Percentiles rank a stretch among this genome's conserved stretches.
Conservation (phyloP, 2,329 filamentous ascomycete genomes). For the Trichophyton benhamiae region DNA sequence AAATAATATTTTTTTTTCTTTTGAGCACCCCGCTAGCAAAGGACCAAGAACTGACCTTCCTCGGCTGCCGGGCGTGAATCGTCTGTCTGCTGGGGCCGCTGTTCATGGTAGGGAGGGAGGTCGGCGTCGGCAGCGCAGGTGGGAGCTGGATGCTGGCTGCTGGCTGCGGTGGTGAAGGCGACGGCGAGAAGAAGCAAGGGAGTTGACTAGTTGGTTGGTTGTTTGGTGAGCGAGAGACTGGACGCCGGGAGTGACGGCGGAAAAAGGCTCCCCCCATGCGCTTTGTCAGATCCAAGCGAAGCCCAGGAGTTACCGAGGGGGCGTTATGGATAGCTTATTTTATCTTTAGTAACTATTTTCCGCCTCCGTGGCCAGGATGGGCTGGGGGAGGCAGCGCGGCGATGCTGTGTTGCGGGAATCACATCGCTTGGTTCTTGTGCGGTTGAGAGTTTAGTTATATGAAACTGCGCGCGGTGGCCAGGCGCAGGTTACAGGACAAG, state of each 20-base stretch:
- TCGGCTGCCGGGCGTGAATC: slow-evolving; percentile 23
- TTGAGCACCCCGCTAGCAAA: not conserved
- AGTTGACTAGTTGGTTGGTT: too few relatives aligned
- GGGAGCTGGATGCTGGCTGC: not conserved
- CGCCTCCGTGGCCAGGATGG: too few relatives aligned
- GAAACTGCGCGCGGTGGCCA: not conserved
- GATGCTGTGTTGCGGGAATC: not conserved
- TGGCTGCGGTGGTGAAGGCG: not conserved
- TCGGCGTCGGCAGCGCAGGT: not conserved
- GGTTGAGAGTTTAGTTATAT: too few relatives aligned
- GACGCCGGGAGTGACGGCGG: too few relatives aligned
- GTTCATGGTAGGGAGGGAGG: slow-evolving; percentile 23
- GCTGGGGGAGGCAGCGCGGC: not conserved
- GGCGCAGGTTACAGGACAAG: not conserved
- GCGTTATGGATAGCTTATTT: too few relatives aligned
- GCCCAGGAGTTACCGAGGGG: too few relatives aligned
- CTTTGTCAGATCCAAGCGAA: too few relatives aligned
- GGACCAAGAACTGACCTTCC: slow-evolving; percentile 24
- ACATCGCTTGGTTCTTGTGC: too few relatives aligned
- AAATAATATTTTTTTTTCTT: too few relatives aligned
- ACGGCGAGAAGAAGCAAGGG: not conserved
- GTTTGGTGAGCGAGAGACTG: too few relatives aligned
- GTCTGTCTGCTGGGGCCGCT: slow-evolving; percentile 26
- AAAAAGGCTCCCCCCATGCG: too few relatives aligned
- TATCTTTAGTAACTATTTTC: too few relatives aligned